These are phyloP conservation scores for Metschnikowia colocasiae DNA, from an alignment of 805 yeast genomes.

Conservation along the genomic window DNA sequence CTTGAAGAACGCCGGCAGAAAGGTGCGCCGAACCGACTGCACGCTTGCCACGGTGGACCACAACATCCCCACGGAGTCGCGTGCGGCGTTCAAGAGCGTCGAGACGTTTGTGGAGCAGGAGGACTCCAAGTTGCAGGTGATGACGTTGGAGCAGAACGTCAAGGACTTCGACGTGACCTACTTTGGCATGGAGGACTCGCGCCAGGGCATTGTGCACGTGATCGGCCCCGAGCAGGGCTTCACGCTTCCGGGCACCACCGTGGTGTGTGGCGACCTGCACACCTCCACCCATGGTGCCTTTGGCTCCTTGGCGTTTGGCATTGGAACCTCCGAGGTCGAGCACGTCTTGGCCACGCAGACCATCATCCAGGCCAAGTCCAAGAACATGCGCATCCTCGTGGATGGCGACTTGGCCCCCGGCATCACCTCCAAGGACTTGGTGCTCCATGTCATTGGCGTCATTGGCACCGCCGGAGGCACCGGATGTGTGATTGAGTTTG, in stretches of 20 bases:
- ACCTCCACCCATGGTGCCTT: constrained; percentile 99
- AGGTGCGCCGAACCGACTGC: constrained; percentile 87
- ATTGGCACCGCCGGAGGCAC: constrained; percentile 99
- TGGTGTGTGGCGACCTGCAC: constrained; percentile 98
- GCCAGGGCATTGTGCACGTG: constrained; percentile 98
- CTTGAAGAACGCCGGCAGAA: constrained; percentile 78
- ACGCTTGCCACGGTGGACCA: constrained; percentile 95
- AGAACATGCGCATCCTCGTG: constrained; percentile 88
- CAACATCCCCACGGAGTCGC: constrained; percentile 93
- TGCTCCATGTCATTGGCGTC: constrained; percentile 89
- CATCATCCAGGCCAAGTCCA: constrained; percentile 87
- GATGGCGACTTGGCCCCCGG: constrained; percentile 84
- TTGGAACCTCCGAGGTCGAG: constrained; percentile 98
- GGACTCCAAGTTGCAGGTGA: constrained; percentile 89
- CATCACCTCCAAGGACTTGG: constrained; percentile 92
- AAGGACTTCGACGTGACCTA: constrained; percentile 84
- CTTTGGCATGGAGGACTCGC: constrained; percentile 89
- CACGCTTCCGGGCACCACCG: constrained; percentile 97
- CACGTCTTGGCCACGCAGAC: constrained; percentile 98
- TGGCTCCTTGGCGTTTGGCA: constrained; percentile 96
- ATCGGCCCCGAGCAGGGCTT: constrained; percentile 99
- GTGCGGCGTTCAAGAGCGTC: constrained; percentile 68
- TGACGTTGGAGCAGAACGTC: constrained; percentile 90
- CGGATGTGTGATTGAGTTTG: constrained; percentile 93
- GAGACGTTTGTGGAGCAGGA: constrained; percentile 81